A percentile compares a stretch with the other conserved stretches of the same genome.
These are phyloP conservation scores for Yamadazyma epiphylla DNA, from an alignment of 1,139 yeast genomes.

Conservation along the genomic window DNA sequence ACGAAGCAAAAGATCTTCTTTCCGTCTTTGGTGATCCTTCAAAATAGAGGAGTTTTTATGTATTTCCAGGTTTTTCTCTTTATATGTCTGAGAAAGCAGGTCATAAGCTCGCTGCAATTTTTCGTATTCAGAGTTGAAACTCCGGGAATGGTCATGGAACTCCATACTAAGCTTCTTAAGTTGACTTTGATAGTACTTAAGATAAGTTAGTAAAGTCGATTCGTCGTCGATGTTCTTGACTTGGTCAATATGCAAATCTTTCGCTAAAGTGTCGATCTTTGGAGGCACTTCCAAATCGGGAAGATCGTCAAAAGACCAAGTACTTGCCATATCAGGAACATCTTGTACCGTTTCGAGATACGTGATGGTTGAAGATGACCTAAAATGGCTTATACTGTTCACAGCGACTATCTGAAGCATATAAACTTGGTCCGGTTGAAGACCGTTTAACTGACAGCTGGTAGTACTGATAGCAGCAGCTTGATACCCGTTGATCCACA, in stretches of 20 bases:
- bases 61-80: constrained; percentile 18
- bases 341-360: constrained; percentile 12
- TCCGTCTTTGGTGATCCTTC: constrained; percentile 14
- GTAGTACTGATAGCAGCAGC: constrained; percentile 36
- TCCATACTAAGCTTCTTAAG: not conserved
- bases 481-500: constrained; percentile 35
- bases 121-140: constrained; percentile 25
- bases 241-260: constrained; percentile 1
- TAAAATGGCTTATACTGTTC: constrained; percentile 33
- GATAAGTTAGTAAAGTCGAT: constrained; percentile 2
- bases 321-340: constrained; percentile 6
- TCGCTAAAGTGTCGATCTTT: no score
- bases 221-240: constrained; percentile 5
- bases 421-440: constrained; percentile 26
- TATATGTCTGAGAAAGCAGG: constrained; percentile 27
- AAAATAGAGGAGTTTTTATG: constrained; percentile 6
- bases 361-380: constrained; percentile 33
- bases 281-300: not conserved
- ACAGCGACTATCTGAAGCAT: constrained; percentile 39
- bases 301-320: constrained; percentile 1
- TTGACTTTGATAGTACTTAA: constrained; percentile 6
- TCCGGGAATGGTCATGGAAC: constrained; percentile 16
- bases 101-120: constrained; percentile 25
- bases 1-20: constrained; percentile 22
- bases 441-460: constrained; percentile 35